phyloP scores from a whole-genome alignment of 2,329 filamentous ascomycete species.

The Gremmenia infestans region DNA sequence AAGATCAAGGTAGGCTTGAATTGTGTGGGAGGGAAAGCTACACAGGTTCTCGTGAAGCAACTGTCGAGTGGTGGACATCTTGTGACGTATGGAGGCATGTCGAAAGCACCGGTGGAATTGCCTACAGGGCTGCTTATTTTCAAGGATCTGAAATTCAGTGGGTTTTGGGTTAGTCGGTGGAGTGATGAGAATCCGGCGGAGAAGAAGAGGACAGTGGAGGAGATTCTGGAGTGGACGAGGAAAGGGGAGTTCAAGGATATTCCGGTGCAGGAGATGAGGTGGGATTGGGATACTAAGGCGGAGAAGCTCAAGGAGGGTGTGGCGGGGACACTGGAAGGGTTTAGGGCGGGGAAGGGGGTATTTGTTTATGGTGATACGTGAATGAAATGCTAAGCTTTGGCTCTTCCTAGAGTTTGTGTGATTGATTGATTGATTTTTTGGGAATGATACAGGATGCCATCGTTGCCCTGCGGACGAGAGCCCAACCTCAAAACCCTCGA shows the following conservation, averaged over 20 bases:
- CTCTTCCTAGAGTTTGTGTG: neutral
- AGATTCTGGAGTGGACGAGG: conserved; percentile 72
- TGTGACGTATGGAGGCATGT: conserved; percentile 96
- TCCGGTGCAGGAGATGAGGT: conserved; percentile 75
- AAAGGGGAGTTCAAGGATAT: conserved; percentile 75
- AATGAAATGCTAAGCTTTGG: neutral
- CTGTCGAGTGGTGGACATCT: conserved; percentile 66
- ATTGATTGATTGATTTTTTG: neutral
- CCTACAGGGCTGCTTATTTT: conserved; percentile 88
- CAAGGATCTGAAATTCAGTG: conserved; percentile 81
- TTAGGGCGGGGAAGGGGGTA: conserved; percentile 81
- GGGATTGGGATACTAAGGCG: conserved; percentile 76
- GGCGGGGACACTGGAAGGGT: conserved; percentile 78
- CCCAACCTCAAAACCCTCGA: conserved; percentile 29
- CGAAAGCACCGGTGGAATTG: conserved; percentile 74
- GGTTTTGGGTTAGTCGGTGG: conserved; percentile 95
- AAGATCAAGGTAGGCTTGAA: conserved; percentile 77
- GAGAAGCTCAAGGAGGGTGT: conserved; percentile 66
- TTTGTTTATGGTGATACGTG: conserved; percentile 67
- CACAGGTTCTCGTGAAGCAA: conserved; percentile 70
- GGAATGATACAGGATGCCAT: conserved; percentile 23
- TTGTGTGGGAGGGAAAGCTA: conserved; percentile 86
- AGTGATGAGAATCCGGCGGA: conserved; percentile 67
- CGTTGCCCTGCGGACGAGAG: conserved; percentile 27
- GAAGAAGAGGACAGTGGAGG: conserved; percentile 76